Base-by-base conservation (phyloP, 495 filamentous ascomycete species). In the Umbilicaria muhlenbergii region DNA sequence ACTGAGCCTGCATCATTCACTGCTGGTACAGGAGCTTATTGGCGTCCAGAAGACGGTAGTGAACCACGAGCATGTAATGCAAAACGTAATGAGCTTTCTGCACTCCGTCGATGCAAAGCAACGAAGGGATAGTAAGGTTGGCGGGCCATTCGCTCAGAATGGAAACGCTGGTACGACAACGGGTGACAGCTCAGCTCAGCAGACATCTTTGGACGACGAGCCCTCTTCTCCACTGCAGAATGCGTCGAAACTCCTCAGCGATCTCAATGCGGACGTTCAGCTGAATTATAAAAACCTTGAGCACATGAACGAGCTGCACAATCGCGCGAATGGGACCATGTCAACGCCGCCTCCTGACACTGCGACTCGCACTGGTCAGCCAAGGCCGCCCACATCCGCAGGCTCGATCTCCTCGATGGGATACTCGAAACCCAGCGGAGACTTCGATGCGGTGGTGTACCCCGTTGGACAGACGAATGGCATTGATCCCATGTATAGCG, bases 401-500 rank as follows among this genome's bases (percentile, higher is more conserved):
- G 62, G 60, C 2, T 70, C 70, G 2, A 69, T 64, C 11, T 54
- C 60, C 8, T 65, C 70, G 4, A 53, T 77, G 51, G 68, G 68
- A 18, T 73, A 70, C 51, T 56, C 64, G 3, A 73, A 73, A 49
- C 62, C 68, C 56, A 63, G 58, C 36, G 63, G 63, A 18, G 87
- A 93, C 38, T 65, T 85, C 34, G 84, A 91, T 46, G 77, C 78
- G 43, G 70, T 92, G 46, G 86, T 94, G 13, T 95, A 95, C 58
- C 87, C 87, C 0, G 84, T 92, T 14, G 87, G 87, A 0, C 75
- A 85, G 39, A 87, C 80, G 5, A 81, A 87, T 46, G 87, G 87
- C 18, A 95, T 95, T 53, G 87, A 95, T 59, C 87, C 87, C 7
- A 88, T 89, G 74, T 88, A 89, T 54, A 81, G 83, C 48, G 87